Evolutionary conservation across 805 yeast species (phyloP).

Genomic region (Yamadazyma philogaea): DNA sequence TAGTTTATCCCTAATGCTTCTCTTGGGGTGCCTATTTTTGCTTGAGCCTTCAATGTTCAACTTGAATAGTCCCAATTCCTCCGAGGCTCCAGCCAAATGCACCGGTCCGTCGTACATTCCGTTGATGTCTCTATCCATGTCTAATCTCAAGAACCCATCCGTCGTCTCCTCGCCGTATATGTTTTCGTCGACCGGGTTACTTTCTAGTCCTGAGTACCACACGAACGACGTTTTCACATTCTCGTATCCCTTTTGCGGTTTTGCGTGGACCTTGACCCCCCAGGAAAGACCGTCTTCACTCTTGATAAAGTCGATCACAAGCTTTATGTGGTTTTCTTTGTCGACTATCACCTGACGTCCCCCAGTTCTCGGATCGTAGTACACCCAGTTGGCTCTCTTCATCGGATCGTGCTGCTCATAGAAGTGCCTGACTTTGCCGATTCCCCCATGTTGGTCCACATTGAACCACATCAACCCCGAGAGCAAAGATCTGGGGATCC

Average conservation of each 20-base stretch:
- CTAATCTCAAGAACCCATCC: conserved; percentile 11
- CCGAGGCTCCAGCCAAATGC: conserved; percentile 44
- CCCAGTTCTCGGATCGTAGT: conserved; percentile 83
- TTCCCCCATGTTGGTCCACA: conserved; percentile 52
- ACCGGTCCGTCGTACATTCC: conserved; percentile 37
- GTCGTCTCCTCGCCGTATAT: conserved; percentile 10
- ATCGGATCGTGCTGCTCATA: conserved; percentile 73
- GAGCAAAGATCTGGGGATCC: conserved; percentile 69
- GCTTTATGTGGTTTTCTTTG: conserved; percentile 53
- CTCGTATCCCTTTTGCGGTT: conserved; percentile 51
- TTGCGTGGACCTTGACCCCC: conserved; percentile 72
- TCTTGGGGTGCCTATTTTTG: conserved; percentile 39
- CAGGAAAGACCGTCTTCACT: conserved; percentile 68
- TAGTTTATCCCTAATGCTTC: conserved; percentile 18
- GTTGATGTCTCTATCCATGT: conserved; percentile 18
- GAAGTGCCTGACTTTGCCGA: conserved; percentile 62
- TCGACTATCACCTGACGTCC: conserved; percentile 79
- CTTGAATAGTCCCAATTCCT: conserved; percentile 65
- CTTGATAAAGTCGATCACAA: conserved; percentile 76
- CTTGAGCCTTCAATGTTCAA: conserved; percentile 58
- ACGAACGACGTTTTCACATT: conserved; percentile 60
- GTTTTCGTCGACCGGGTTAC: conserved; percentile 27
- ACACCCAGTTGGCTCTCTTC: conserved; percentile 78
- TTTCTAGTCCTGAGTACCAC: conserved; percentile 77
- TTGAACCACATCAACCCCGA: conserved; percentile 90